These are phyloP conservation scores for Cylindrotheca fusiformis DNA, from an alignment of 108 stramenopile genomes.

Conservation along the genomic window DNA sequence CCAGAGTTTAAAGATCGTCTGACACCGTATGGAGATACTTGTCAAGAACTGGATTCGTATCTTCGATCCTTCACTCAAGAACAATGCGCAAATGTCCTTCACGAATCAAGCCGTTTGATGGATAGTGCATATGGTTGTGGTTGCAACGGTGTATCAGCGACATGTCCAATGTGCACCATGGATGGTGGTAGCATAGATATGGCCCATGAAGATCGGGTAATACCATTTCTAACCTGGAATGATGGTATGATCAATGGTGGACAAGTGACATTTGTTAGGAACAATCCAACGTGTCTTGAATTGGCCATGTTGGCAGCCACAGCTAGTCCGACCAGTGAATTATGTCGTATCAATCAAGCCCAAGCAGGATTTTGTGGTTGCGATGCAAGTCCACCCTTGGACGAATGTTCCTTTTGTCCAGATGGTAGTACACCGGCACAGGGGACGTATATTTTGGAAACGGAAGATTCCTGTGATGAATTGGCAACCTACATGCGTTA, in stretches of 20 bases:
- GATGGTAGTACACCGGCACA: conserved; percentile 14
- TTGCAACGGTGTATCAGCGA: conserved; percentile 3
- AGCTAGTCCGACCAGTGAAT: conserved; percentile 2
- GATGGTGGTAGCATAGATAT: conserved; percentile 11
- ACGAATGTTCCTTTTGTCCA: conserved; percentile 27
- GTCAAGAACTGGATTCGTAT: conserved; percentile 13
- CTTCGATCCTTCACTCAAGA: conserved; percentile 11
- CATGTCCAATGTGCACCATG: conserved; percentile 8
- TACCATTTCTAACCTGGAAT: conserved; percentile 19
- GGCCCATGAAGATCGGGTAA: conserved; percentile 8
- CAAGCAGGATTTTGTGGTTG: conserved; percentile 33
- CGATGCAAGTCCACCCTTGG: neutral
- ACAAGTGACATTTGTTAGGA: too few species aligned
- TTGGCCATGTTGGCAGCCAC: conserved; percentile 15
- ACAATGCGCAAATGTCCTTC: conserved; percentile 1
- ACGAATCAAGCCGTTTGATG: conserved; percentile 9
- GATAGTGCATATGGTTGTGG: conserved; percentile 7
- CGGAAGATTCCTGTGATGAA: conserved; percentile 15
- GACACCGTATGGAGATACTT: conserved; percentile 17
- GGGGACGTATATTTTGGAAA: conserved; percentile 7
- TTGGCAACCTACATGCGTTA: conserved; percentile 14
- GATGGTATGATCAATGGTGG: too few species aligned
- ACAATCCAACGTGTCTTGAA: conserved; percentile 28
- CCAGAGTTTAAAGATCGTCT: too few species aligned
- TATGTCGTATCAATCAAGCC: conserved; percentile 11